A percentile compares a stretch with the other conserved stretches of the same genome.
These are phyloP conservation scores for Trichosporon ovoides DNA, from an alignment of 1,284 basidiomycete species.

Conservation along the genomic window DNA sequence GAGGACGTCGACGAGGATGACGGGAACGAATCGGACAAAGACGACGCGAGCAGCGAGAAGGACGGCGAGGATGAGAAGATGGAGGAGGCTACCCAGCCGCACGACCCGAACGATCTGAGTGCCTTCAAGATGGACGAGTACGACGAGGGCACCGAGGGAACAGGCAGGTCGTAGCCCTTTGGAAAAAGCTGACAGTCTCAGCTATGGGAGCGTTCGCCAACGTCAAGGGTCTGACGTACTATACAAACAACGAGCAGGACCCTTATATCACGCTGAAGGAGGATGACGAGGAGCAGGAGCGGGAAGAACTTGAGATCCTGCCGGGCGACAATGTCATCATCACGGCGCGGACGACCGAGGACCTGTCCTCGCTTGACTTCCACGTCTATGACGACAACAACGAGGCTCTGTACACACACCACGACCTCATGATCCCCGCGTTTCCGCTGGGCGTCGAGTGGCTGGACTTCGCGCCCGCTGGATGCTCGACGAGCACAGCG, in stretches of 20 bases:
- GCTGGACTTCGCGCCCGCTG: conserved; percentile 72
- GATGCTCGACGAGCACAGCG: conserved; percentile 29
- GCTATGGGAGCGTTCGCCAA: conserved; percentile 87
- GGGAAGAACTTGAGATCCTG: conserved; percentile 82
- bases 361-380: conserved; percentile 91
- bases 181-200: conserved; percentile 32
- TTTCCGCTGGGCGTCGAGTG: conserved; percentile 99
- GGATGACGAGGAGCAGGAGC: conserved; percentile 73
- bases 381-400: conserved; percentile 89
- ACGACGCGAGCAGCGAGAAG: conserved; percentile 28
- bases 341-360: conserved; percentile 92
- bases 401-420: conserved; percentile 93
- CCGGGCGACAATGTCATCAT: conserved; percentile 90
- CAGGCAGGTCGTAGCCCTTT: conserved; percentile 50
- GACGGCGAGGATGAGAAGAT: conserved; percentile 50
- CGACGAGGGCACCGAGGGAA: conserved; percentile 69
- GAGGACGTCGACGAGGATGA: conserved; percentile 34
- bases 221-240: conserved; percentile 90
- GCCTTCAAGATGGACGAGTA: conserved; percentile 92
- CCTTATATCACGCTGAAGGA: conserved; percentile 96
- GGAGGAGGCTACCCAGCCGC: conserved; percentile 33
- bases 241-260: conserved; percentile 87
- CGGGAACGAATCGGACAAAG: conserved; percentile 22
- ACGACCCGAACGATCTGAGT: conserved; percentile 70
- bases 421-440: conserved; percentile 95